Evolutionary conservation across 2,329 filamentous ascomycete species (phyloP), one percentile per base, ranked within the genome.

Genomic region (Venturia carpophila): DNA sequence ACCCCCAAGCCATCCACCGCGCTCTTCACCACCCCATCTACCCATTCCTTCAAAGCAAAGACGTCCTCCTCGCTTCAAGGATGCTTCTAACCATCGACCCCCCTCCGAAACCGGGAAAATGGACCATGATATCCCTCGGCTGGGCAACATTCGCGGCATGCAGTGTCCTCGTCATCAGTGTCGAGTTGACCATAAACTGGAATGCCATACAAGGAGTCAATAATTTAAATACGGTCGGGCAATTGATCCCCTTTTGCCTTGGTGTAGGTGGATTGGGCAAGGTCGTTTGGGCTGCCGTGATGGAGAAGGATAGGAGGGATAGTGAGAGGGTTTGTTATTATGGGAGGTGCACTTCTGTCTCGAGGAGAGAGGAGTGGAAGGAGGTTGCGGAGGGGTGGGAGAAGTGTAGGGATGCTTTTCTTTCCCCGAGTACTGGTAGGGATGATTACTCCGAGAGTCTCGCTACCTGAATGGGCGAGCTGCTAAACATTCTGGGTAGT

Each of bases 111-210:
- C 37, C 34, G 1, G 39, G 37, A 15, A 30, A 34, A n/a, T 42
- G 30, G 24, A 30, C 39, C 6, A 15, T 37, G 30, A 58, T 64
- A 4, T 64, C 47, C 5, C 27, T 66, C n/a, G 55, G 63, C 21
- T 63, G 56, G 34, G 41, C 34, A 17, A 55, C 56, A 17, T 63
- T 67, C 21, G 37, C 39, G 3, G 63, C 47, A 30, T 63, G 65
- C 27, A 67, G 63, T 47, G 39, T 67, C 24, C 65, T 67, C 6
- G 55, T 70, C 45, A 42, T 69, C 13, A 65, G 64, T 7, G 67
- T 67, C 41, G 70, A 71, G 58, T 60, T 70, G 34, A 70, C 68
- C 34, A 66, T 71, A 3, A 21, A 63, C 45, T 71, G 70, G 70
- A 71, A 71, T 63, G 47, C 68, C n/a, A 70, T 71, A 41, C 13